phyloP scores from a whole-genome alignment of 257 asterid genomes.

The Cynanchum wilfordii region DNA sequence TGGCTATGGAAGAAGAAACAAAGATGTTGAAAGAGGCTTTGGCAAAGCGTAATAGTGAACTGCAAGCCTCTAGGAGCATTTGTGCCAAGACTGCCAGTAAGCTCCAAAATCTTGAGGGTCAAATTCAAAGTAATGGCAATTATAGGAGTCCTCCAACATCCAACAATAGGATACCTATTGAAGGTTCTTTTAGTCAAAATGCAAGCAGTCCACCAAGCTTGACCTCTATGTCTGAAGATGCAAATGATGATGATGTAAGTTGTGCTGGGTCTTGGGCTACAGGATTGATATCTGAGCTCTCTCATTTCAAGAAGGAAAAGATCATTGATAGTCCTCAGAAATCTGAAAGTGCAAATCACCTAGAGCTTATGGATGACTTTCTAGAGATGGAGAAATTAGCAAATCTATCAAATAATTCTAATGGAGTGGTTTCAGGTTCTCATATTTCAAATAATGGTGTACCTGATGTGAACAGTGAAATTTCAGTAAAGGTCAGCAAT shows the following conservation, averaged over 20 bases:
- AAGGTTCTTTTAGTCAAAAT: constrained; percentile 34
- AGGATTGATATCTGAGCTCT: constrained; percentile 44
- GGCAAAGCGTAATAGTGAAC: constrained; percentile 83
- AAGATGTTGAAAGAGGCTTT: constrained; percentile 91
- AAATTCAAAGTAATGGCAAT: constrained; percentile 51
- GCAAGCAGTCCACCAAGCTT: constrained; percentile 55
- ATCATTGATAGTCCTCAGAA: constrained; percentile 48
- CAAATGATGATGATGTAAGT: constrained; percentile 63
- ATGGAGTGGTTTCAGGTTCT: constrained; percentile 34
- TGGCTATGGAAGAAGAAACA: constrained; percentile 92
- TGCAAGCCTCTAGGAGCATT: constrained; percentile 67
- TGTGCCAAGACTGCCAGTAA: constrained; percentile 75
- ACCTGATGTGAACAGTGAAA: constrained; percentile 31
- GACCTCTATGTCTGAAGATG: constrained; percentile 77
- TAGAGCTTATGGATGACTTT: constrained; percentile 94
- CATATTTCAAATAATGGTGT: constrained; percentile 29
- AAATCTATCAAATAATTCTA: constrained; percentile 42
- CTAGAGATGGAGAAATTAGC: constrained; percentile 99
- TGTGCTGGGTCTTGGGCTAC: constrained; percentile 80
- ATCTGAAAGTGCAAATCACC: constrained; percentile 55
- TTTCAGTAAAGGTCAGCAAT: constrained; percentile 26
- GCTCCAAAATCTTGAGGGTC: constrained; percentile 73
- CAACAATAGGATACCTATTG: constrained; percentile 30
- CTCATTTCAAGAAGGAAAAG: constrained; percentile 68
- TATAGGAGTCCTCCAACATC: constrained; percentile 41